A percentile compares a stretch with the other conserved stretches of the same genome.
Evolutionary conservation across 139 green algal genomes (phyloP).

Genomic region (Chlamydomonas asymmetrica): DNA sequence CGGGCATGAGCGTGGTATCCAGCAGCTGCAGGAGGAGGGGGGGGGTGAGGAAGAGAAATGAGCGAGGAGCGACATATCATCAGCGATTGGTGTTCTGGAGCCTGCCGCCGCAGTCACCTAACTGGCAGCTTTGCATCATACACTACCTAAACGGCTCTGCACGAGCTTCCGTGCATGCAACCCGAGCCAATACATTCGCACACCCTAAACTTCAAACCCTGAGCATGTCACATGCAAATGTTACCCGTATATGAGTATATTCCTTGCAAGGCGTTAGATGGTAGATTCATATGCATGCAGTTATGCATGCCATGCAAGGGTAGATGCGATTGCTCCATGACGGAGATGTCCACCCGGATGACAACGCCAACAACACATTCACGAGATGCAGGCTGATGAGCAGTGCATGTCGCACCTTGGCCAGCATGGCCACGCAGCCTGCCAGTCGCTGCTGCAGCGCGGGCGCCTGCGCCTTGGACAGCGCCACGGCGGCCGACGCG

Average conservation of each 20-base stretch:
- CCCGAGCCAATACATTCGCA: background rate
- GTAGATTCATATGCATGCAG: no score
- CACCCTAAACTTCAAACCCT: no score
- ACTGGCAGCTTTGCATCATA: background rate
- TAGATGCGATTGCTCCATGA: no score
- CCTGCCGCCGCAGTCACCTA: background rate
- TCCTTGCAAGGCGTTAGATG: no score
- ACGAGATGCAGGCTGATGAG: slow-evolving; percentile 55
- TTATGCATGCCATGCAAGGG: no score
- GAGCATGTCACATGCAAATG: no score
- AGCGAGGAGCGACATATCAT: background rate
- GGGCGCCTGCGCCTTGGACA: slow-evolving; percentile 14
- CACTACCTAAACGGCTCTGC: background rate
- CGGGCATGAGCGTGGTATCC: slow-evolving; percentile 54
- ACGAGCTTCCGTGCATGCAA: background rate
- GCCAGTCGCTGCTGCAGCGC: slow-evolving; percentile 15
- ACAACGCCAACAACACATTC: no score
- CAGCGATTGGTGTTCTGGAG: background rate
- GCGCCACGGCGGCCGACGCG: slow-evolving; percentile 1
- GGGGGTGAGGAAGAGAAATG: background rate
- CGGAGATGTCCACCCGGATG: no score
- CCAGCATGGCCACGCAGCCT: background rate
- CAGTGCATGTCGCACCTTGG: slow-evolving; percentile 48
- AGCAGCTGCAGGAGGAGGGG: slow-evolving; percentile 45
- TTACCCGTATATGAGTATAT: no score